A percentile compares a stretch with the other conserved stretches of the same genome.
Evolutionary conservation across 805 yeast species (phyloP).

Genomic region (Metschnikowia matae): DNA sequence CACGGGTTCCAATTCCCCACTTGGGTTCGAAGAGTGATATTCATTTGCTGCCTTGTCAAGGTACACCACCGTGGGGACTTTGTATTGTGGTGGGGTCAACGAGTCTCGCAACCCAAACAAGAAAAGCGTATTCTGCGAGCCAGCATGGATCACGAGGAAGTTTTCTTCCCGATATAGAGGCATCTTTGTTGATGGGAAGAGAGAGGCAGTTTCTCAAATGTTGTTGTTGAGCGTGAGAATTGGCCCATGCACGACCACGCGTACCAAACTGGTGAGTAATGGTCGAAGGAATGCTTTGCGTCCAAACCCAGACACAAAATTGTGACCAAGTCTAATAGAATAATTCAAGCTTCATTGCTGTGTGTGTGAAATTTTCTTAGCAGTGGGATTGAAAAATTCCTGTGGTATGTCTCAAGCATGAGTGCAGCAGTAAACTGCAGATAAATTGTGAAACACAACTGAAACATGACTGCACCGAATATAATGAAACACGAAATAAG

Average conservation of each 20-base stretch:
- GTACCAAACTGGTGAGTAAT: background rate
- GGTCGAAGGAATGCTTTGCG: too few species aligned
- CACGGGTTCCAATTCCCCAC: slow-evolving; percentile 39
- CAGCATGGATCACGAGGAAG: slow-evolving; percentile 66
- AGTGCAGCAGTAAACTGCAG: too few species aligned
- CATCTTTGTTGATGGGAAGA: slow-evolving; percentile 21
- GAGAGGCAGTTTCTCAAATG: background rate
- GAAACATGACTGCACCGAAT: background rate
- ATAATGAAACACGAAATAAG: too few species aligned
- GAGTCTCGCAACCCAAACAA: slow-evolving; percentile 78
- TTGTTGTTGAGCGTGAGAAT: slow-evolving; percentile 2
- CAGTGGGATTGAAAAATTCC: too few species aligned
- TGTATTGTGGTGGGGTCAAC: slow-evolving; percentile 68
- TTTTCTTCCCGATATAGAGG: slow-evolving; percentile 44
- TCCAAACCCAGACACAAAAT: too few species aligned
- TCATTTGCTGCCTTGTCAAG: slow-evolving; percentile 34
- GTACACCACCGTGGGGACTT: slow-evolving; percentile 76
- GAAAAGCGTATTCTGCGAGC: slow-evolving; percentile 69
- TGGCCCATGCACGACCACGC: slow-evolving; percentile 3
- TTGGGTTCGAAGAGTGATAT: slow-evolving; percentile 31
- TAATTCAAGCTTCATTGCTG: too few species aligned
- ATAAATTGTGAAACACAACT: background rate
- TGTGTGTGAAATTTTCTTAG: too few species aligned
- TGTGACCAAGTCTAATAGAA: too few species aligned
- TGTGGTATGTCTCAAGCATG: too few species aligned